Evolutionary conservation across 306 rosid species (phyloP).

Genomic region (Cicer bijugum): DNA sequence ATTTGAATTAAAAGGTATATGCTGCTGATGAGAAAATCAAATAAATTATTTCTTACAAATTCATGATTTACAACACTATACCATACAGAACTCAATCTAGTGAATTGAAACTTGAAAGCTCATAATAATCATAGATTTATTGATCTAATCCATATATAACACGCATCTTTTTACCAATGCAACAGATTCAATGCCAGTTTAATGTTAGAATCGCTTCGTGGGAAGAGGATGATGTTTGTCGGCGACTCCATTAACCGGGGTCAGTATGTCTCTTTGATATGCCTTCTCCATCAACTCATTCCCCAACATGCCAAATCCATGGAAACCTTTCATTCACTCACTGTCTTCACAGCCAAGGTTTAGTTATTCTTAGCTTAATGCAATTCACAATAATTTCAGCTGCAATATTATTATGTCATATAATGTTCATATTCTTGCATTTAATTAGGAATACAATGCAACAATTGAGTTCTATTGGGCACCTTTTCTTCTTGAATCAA

Average conservation of each 20-base stretch:
- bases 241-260: constrained; percentile 94
- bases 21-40: not conserved
- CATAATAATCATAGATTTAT: not conserved
- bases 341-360: constrained; percentile 89
- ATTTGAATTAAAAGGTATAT: not conserved
- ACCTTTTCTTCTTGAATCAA: constrained; percentile 92
- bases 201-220: constrained; percentile 84
- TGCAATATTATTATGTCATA: not conserved
- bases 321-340: constrained; percentile 84
- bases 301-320: constrained; percentile 75
- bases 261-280: constrained; percentile 83
- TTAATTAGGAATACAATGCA: constrained; percentile 74
- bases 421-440: constrained; percentile 6
- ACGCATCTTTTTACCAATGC: constrained; percentile 9
- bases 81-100: not conserved
- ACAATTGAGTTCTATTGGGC: constrained; percentile 99
- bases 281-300: constrained; percentile 79
- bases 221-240: constrained; percentile 87
- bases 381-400: constrained; percentile 1
- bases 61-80: not conserved
- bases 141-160: constrained; percentile 41
- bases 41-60: not conserved
- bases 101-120: constrained; percentile 1
- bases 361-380: not conserved
- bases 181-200: constrained; percentile 80